phyloP scores from a whole-genome alignment of 305 asterid species.

The Fraxinus albicans region DNA sequence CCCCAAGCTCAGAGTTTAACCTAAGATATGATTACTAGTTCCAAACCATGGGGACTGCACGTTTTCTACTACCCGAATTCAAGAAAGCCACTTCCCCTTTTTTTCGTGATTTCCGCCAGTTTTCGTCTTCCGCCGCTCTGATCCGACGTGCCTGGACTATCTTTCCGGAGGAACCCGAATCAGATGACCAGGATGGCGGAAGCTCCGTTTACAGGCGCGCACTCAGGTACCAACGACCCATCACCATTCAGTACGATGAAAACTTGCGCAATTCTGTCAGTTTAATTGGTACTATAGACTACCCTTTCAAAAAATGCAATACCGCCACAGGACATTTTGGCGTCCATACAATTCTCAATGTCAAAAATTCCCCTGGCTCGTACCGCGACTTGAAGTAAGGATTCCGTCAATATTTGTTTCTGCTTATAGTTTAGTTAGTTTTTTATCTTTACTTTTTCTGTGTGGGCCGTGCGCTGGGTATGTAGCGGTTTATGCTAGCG shows the following conservation, averaged over 20 bases:
- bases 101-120: conserved; percentile 18
- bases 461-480: background rate
- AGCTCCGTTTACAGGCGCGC: conserved; percentile 57
- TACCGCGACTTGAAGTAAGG: conserved; percentile 37
- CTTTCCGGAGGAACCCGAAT: conserved; percentile 8
- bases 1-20: conserved; percentile 6
- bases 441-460: background rate
- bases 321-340: conserved; percentile 27
- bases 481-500: background rate
- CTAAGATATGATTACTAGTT: conserved; percentile 26
- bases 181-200: conserved; percentile 28
- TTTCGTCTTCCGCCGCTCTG: conserved; percentile 37
- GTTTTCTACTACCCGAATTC: conserved; percentile 24
- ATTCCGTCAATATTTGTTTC: background rate
- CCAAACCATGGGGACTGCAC: conserved; percentile 28
- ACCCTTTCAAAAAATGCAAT: conserved; percentile 34
- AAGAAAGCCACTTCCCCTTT: conserved; percentile 14
- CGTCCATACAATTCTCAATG: conserved; percentile 42
- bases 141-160: conserved; percentile 24
- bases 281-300: conserved; percentile 56
- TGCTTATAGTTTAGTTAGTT: background rate
- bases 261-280: conserved; percentile 53
- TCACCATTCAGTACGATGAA: conserved; percentile 35
- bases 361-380: conserved; percentile 27
- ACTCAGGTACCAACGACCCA: conserved; percentile 70